Conservation (phyloP, 768 basidiomycete genomes). For the Mrakia frigida region DNA sequence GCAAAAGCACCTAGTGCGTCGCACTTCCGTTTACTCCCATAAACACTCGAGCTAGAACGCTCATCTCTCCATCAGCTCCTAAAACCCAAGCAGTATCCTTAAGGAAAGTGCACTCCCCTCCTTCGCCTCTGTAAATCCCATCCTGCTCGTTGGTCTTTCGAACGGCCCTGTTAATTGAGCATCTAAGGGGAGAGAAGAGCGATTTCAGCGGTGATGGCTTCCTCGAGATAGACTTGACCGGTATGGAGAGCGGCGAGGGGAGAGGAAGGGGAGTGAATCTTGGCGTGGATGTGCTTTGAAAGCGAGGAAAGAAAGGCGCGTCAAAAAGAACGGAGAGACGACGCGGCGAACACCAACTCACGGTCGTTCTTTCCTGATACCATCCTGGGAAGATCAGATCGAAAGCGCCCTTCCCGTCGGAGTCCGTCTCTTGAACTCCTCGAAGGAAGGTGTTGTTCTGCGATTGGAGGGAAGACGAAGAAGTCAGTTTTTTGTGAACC, state of each 20-base stretch:
- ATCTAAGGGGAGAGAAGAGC: background rate
- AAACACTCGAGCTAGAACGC: background rate
- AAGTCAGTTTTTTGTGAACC: background rate
- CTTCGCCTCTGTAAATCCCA: background rate
- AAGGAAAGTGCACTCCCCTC: background rate
- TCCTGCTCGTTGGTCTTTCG: background rate
- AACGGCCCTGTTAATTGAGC: background rate
- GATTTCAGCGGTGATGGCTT: background rate
- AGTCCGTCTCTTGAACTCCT: background rate
- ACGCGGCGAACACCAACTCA: background rate
- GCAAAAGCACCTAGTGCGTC: background rate
- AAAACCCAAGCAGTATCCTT: background rate
- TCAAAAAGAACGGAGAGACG: background rate
- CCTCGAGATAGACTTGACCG: background rate
- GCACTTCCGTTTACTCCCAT: background rate
- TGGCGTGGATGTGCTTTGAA: background rate
- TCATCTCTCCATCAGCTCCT: background rate
- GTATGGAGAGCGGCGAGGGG: background rate
- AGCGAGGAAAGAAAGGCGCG: too few species aligned
- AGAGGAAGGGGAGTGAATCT: background rate
- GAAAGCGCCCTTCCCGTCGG: background rate
- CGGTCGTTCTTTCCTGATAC: background rate
- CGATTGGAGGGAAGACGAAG: background rate
- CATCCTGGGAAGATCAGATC: background rate
- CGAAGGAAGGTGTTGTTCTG: background rate